phyloP scores from a whole-genome alignment of 1,284 basidiomycete species.

The Fistulinella cinereoalba region DNA sequence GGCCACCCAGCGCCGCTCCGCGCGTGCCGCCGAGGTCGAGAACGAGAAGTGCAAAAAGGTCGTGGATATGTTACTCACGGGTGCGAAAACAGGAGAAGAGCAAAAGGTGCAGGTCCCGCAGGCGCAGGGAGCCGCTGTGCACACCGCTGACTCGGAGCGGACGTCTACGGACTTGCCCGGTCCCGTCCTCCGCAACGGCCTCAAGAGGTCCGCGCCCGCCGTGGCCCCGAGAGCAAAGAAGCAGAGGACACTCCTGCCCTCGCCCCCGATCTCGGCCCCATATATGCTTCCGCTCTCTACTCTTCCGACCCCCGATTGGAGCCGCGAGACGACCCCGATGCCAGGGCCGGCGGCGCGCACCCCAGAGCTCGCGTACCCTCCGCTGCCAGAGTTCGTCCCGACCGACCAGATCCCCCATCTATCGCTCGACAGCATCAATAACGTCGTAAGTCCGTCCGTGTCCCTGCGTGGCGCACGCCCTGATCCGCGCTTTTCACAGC shows the following conservation, averaged over 20 bases:
- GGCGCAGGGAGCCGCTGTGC: not conserved
- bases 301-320: not conserved
- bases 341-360: conserved; percentile 5
- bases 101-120: no score
- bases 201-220: conserved; percentile 8
- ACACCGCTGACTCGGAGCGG: not conserved
- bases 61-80: conserved; percentile 43
- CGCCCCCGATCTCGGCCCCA: conserved; percentile 4
- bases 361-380: conserved; percentile 22
- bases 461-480: conserved; percentile 10
- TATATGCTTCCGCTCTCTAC: not conserved
- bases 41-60: conserved; percentile 42
- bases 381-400: conserved; percentile 30
- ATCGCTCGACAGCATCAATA: conserved; percentile 25
- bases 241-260: not conserved
- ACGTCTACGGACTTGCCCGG: not conserved
- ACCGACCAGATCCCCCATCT: conserved; percentile 42
- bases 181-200: conserved; percentile 1
- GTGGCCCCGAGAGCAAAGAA: conserved; percentile 6
- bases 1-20: conserved; percentile 24
- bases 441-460: conserved; percentile 15
- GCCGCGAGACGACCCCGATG: conserved; percentile 1
- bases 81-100: conserved; percentile 32
- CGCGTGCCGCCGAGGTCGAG: conserved; percentile 31
- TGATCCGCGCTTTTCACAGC: no score